Evolutionary conservation across 2,329 filamentous ascomycete species (phyloP).

Genomic region (Neofusicoccum kwambonambiense): DNA sequence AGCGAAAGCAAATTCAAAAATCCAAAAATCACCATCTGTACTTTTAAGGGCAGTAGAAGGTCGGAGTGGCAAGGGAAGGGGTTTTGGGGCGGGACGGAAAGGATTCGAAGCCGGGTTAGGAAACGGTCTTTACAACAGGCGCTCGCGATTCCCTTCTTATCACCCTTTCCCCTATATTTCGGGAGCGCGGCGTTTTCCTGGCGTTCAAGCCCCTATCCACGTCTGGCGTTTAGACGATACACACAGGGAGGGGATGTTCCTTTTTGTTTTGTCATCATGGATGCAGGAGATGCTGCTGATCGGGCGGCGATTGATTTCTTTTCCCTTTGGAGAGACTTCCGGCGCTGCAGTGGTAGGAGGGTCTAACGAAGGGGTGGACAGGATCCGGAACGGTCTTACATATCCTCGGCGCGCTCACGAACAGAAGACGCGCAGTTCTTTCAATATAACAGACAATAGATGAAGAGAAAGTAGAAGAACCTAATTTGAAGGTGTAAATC

Average conservation of each 20-base stretch:
- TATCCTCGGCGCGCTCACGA: background rate
- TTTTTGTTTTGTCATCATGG: background rate
- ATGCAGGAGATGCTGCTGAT: background rate
- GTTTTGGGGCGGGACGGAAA: background rate
- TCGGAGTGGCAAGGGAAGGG: background rate
- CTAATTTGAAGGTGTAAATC: background rate
- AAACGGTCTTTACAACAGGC: background rate
- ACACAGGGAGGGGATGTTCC: background rate
- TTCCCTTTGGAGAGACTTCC: background rate
- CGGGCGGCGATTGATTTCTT: background rate
- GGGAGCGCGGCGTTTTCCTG: background rate
- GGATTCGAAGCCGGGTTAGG: background rate
- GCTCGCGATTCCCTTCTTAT: background rate
- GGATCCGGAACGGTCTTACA: background rate
- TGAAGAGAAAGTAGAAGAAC: background rate
- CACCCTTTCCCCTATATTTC: background rate
- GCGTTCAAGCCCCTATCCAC: background rate
- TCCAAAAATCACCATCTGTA: conserved; percentile 27
- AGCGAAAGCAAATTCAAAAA: conserved; percentile 16
- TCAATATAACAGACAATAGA: background rate
- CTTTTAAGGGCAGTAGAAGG: background rate
- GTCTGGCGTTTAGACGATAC: background rate
- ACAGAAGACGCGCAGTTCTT: background rate
- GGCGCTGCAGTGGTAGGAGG: background rate
- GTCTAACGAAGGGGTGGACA: background rate